These are phyloP conservation scores for Suillus americanus DNA, from an alignment of 768 basidiomycete species.

Conservation along the genomic window DNA sequence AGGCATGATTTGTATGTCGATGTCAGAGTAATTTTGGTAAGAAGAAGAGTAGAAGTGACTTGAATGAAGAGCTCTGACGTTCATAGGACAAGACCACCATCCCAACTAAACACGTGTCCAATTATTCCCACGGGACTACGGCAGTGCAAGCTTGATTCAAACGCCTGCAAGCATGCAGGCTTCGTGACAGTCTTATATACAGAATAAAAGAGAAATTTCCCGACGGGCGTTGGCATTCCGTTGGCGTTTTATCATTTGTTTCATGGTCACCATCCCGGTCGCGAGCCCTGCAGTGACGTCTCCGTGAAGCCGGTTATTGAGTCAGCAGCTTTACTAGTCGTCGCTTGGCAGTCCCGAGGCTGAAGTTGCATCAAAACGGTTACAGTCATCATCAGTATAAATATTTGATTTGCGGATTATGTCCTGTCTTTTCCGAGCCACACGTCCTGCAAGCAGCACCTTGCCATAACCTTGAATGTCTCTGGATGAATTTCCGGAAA, in stretches of 20 bases:
- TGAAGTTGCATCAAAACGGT: background rate
- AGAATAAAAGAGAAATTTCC: background rate
- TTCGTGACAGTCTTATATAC: background rate
- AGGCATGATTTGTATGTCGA: conserved; percentile 36
- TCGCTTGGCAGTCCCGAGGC: background rate
- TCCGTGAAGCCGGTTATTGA: background rate
- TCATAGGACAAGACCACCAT: background rate
- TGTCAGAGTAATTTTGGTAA: conserved; percentile 1
- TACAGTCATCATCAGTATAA: background rate
- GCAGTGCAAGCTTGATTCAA: background rate
- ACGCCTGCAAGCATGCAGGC: background rate
- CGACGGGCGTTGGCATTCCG: background rate
- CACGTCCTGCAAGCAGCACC: background rate
- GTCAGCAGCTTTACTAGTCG: conserved; percentile 1
- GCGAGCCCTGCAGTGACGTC: background rate
- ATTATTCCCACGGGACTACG: background rate
- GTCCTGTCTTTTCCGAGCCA: too few relatives aligned
- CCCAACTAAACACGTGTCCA: conserved; percentile 1
- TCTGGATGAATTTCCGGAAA: background rate
- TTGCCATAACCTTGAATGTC: background rate
- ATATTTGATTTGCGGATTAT: background rate
- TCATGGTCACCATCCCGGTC: background rate
- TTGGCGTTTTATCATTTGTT: background rate
- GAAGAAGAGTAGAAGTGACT: background rate
- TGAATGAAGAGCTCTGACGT: background rate